Evolutionary conservation across 345 rosid genomes (phyloP), one percentile per base, ranked within the genome.

Genomic region (Arabis alpina): DNA sequence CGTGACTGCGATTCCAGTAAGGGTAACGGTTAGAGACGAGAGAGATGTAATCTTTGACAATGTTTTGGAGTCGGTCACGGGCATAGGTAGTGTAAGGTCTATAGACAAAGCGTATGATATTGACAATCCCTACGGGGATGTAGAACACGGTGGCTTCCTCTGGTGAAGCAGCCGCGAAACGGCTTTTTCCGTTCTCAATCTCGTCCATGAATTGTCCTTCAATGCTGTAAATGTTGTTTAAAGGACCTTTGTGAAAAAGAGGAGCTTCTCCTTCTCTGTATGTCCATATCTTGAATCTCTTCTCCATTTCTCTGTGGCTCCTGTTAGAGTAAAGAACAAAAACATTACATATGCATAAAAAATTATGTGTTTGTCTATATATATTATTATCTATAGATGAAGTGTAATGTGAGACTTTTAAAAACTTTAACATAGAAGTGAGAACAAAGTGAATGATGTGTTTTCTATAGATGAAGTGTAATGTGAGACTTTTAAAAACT

Each of bases 191-290:
- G 10, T 72, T 80, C 66, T 82, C 88, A 34, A 86, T 73, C 42
- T 86, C 86, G 57, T 80, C 83, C 34, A 86, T 82, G 73, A 86
- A 80, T 49, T 86, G 91, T 6, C 91, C 91, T 42, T 82, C 88
- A 1, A 84, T 79, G 0, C 76, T 66, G 34, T 86, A 86, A 15
- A 82, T 84, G 9, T 80, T 27, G 15, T 79, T 77, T 51, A 79
- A 19, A 13, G 86, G 84, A 40, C 83, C 86, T 2, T 7, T 23
- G 40, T 86, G 86, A 15, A 82, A 40, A 27, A 84, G n/a, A 10
- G 88, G 91, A 13, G 43, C 8, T 14, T 82, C 82, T 58, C 90
- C 90, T 72, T 86, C 88, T 14, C 43, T 54, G 49, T 84, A 84
- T 6, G 69, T 44, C 91, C 91, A 86, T 34, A 86, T 53, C 73